These are phyloP conservation scores for Peniophora sp. DNA, from an alignment of 1,284 basidiomycete genomes.

Conservation along the genomic window DNA sequence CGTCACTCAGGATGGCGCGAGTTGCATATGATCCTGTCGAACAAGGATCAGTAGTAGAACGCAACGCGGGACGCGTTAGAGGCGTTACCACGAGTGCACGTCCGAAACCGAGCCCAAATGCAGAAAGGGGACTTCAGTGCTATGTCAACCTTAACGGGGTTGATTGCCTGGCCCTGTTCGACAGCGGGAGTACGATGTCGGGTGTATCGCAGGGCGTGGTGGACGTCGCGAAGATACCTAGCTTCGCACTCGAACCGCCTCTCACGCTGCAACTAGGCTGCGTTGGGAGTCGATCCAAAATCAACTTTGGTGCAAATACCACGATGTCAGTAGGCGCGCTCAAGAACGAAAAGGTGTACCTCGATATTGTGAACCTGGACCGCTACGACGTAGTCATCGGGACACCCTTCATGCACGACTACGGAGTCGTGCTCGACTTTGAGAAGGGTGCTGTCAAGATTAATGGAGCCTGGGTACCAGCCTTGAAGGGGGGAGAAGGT, in stretches of 20 bases:
- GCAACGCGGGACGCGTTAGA: no score
- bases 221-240: background rate
- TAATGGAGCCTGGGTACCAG: conserved; percentile 8
- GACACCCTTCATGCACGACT: conserved; percentile 20
- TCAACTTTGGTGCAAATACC: background rate
- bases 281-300: background rate
- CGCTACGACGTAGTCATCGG: conserved; percentile 22
- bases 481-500: conserved; percentile 13
- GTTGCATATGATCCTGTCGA: no score
- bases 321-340: background rate
- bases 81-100: no score
- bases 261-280: background rate
- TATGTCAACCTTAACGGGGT: no score
- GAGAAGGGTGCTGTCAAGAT: conserved; percentile 15
- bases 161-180: background rate
- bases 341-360: background rate
- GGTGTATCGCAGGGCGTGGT: background rate
- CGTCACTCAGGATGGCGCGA: no score
- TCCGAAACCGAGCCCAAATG: no score
- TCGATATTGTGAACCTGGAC: conserved; percentile 22
- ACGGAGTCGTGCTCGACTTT: conserved; percentile 14
- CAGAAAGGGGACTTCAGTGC: no score
- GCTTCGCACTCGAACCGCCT: background rate
- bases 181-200: background rate
- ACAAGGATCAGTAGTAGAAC: no score